phyloP scores from a whole-genome alignment of 805 yeast genomes.

The Yamadazyma laniorum region DNA sequence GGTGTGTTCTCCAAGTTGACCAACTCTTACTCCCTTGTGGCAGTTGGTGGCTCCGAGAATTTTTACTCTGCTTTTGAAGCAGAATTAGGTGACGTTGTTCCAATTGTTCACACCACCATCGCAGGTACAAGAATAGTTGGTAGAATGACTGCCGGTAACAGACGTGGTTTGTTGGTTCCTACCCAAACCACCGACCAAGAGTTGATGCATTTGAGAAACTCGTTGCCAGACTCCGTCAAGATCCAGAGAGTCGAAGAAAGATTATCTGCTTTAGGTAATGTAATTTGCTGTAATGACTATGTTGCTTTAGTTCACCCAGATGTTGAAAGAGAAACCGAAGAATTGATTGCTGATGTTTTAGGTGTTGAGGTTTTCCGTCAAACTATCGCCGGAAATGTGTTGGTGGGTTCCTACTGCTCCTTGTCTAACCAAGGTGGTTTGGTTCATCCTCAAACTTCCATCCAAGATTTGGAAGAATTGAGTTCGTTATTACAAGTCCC shows the following conservation, averaged over 20 bases:
- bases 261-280: slow-evolving; percentile 94
- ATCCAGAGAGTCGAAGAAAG: slow-evolving; percentile 98
- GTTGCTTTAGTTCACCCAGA: slow-evolving; percentile 99
- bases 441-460: slow-evolving; percentile 95
- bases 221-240: slow-evolving; percentile 91
- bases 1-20: slow-evolving; percentile 95
- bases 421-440: slow-evolving; percentile 96
- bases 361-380: slow-evolving; percentile 99
- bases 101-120: slow-evolving; percentile 94
- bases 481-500: slow-evolving; percentile 96
- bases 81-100: slow-evolving; percentile 93
- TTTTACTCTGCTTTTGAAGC: slow-evolving; percentile 94
- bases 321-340: slow-evolving; percentile 98
- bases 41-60: slow-evolving; percentile 90
- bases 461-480: slow-evolving; percentile 97
- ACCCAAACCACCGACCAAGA: slow-evolving; percentile 98
- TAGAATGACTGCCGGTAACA: slow-evolving; percentile 97
- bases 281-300: slow-evolving; percentile 96
- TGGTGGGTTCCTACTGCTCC: slow-evolving; percentile 95
- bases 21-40: slow-evolving; percentile 92
- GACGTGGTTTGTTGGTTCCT: slow-evolving; percentile 96
- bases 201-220: slow-evolving; percentile 93
- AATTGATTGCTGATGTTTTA: slow-evolving; percentile 92
- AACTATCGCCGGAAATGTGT: slow-evolving; percentile 96
- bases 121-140: slow-evolving; percentile 98